Percentiles rank a stretch among this genome's conserved stretches.
phyloP scores from a whole-genome alignment of 2,329 filamentous ascomycete species.

The Neofusicoccum laricinum region DNA sequence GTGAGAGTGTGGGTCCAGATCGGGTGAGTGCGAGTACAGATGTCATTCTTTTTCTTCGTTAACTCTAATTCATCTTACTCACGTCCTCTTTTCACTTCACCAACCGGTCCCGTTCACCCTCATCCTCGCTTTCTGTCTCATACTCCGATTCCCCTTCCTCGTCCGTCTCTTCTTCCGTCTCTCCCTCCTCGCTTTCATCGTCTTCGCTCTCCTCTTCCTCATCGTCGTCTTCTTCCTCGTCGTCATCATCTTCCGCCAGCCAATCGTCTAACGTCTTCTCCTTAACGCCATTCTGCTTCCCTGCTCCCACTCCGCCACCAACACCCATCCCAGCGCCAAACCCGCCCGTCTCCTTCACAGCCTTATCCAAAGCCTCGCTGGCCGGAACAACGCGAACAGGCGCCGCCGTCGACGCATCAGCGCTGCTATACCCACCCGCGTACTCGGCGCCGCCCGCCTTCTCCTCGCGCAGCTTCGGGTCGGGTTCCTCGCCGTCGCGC shows the following conservation, averaged over 20 bases:
- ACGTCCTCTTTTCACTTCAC: constrained; percentile 26
- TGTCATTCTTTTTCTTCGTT: background rate
- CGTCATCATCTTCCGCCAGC: constrained; percentile 70
- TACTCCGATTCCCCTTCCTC: constrained; percentile 46
- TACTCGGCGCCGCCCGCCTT: constrained; percentile 36
- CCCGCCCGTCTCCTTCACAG: constrained; percentile 36
- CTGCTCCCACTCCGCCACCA: constrained; percentile 34
- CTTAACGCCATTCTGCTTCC: constrained; percentile 55
- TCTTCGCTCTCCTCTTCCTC: constrained; percentile 24
- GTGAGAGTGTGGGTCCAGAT: background rate
- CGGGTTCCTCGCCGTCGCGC: constrained; percentile 72
- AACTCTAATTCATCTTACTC: too few relatives aligned
- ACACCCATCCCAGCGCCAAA: constrained; percentile 25
- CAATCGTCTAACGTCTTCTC: constrained; percentile 90
- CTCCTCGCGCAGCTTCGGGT: constrained; percentile 67
- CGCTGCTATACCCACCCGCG: constrained; percentile 19
- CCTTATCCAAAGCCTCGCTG: constrained; percentile 62
- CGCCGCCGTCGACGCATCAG: constrained; percentile 20
- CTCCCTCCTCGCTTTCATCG: constrained; percentile 59
- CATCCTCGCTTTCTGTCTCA: constrained; percentile 53
- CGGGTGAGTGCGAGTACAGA: background rate
- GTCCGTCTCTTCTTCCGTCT: constrained; percentile 52
- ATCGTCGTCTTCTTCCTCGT: constrained; percentile 52
- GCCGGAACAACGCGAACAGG: constrained; percentile 51
- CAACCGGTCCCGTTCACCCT: constrained; percentile 35